These are phyloP conservation scores for Thuja plicata DNA, from an alignment of 83 land plant genomes.

Conservation along the genomic window DNA sequence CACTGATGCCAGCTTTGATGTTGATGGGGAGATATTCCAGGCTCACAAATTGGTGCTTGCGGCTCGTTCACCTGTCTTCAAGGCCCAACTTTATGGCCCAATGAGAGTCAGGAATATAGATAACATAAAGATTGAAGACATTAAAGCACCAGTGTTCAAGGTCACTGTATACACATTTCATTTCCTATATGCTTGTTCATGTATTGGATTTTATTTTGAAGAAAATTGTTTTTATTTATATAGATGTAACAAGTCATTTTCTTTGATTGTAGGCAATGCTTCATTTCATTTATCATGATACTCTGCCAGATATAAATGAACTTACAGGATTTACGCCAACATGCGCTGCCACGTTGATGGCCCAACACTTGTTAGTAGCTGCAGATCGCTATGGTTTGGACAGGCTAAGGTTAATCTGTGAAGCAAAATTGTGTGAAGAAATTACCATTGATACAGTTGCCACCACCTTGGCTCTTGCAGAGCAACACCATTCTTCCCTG, in stretches of 20 bases:
- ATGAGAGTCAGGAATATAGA: conserved; percentile 72
- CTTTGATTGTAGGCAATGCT: conserved; percentile 67
- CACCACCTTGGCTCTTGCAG: conserved; percentile 93
- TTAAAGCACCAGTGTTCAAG: conserved; percentile 85
- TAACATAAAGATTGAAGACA: conserved; percentile 74
- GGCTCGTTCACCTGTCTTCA: conserved; percentile 90
- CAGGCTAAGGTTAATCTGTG: conserved; percentile 85
- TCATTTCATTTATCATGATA: conserved; percentile 86
- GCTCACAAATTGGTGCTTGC: conserved; percentile 94
- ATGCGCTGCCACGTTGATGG: conserved; percentile 76
- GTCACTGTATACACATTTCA: conserved; percentile 20
- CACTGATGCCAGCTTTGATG: conserved; percentile 76
- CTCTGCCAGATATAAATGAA: conserved; percentile 86
- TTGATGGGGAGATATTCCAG: conserved; percentile 77
- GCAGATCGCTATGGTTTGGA: conserved; percentile 91
- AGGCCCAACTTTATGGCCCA: conserved; percentile 88
- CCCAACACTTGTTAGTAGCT: conserved; percentile 93
- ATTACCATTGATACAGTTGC: conserved; percentile 91
- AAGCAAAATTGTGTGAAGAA: conserved; percentile 79
- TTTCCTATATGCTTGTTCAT: not conserved
- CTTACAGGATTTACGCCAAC: conserved; percentile 64
- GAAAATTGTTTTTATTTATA: not conserved
- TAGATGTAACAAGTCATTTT: not conserved
- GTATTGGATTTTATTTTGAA: not conserved
- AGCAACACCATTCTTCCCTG: conserved; percentile 90